phyloP scores from a whole-genome alignment of 441 rosid genomes.

The Kokia cookei region DNA sequence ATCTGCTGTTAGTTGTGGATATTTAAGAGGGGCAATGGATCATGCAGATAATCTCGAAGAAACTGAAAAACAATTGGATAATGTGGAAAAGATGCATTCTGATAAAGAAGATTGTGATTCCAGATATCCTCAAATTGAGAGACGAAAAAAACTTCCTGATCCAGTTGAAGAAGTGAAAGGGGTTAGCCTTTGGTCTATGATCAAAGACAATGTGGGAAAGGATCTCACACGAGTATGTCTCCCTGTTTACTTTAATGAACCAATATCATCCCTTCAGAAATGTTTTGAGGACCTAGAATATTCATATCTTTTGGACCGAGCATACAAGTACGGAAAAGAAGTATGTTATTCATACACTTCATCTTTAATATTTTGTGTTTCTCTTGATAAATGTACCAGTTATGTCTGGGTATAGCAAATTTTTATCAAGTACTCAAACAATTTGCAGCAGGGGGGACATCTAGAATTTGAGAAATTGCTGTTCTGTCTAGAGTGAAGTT shows the following conservation, averaged over 20 bases:
- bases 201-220: slow-evolving; percentile 92
- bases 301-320: slow-evolving; percentile 76
- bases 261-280: slow-evolving; percentile 92
- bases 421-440: not conserved
- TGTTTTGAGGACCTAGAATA: slow-evolving; percentile 92
- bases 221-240: slow-evolving; percentile 96
- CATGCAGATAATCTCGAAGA: slow-evolving; percentile 18
- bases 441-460: not conserved
- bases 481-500: not conserved
- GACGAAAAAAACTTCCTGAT: slow-evolving; percentile 83
- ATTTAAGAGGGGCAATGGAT: slow-evolving; percentile 21
- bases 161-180: slow-evolving; percentile 95
- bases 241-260: slow-evolving; percentile 96
- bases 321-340: slow-evolving; percentile 67
- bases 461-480: not conserved
- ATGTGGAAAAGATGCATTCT: slow-evolving; percentile 35
- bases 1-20: slow-evolving; percentile 27
- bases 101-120: slow-evolving; percentile 25
- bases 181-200: slow-evolving; percentile 97
- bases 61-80: slow-evolving; percentile 14
- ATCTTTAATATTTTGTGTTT: not conserved
- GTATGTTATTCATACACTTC: slow-evolving; percentile 33
- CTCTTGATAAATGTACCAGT: not conserved
- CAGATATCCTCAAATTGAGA: slow-evolving; percentile 39
- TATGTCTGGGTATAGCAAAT: not conserved